phyloP scores from a whole-genome alignment of 2,329 filamentous ascomycete genomes.

The Xylaria sp. region DNA sequence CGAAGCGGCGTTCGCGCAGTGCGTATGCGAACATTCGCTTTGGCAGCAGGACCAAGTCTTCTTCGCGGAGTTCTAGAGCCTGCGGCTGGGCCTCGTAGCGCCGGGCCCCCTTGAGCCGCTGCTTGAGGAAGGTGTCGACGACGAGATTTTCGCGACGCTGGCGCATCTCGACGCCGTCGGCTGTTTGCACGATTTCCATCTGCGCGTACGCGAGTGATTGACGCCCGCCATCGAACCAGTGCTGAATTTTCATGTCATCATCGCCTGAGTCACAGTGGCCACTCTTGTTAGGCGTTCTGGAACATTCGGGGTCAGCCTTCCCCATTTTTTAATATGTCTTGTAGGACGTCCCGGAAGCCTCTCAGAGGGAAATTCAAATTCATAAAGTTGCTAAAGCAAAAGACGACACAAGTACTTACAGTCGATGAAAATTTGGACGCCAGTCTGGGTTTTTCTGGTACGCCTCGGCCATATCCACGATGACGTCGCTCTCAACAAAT shows the following conservation, averaged over 20 bases:
- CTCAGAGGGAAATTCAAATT: too few species aligned
- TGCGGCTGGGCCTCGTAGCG: conserved; percentile 43
- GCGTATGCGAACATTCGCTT: conserved; percentile 51
- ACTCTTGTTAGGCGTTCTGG: conserved; percentile 41
- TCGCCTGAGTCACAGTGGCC: conserved; percentile 40
- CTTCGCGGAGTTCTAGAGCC: conserved; percentile 35
- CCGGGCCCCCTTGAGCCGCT: conserved; percentile 44
- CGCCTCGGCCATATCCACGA: conserved; percentile 49
- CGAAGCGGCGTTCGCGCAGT: conserved; percentile 47
- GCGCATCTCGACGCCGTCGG: conserved; percentile 44
- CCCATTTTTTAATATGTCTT: too few species aligned
- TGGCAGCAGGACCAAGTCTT: conserved; percentile 45
- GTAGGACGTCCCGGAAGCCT: too few species aligned
- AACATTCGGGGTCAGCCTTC: too few species aligned
- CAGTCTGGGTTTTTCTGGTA: conserved; percentile 48
- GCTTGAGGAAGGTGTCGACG: conserved; percentile 44
- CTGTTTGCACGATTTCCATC: conserved; percentile 45
- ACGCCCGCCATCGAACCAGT: conserved; percentile 44
- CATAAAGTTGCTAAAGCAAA: too few species aligned
- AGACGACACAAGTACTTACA: too few species aligned
- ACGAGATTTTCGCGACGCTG: conserved; percentile 47
- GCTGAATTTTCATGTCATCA: conserved; percentile 46
- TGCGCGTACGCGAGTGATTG: conserved; percentile 43
- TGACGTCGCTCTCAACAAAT: conserved; percentile 50
- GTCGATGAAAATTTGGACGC: conserved; percentile 42